Evolutionary conservation across 2,329 filamentous ascomycete species (phyloP).

Genomic region (Aspergillus alliaceus): DNA sequence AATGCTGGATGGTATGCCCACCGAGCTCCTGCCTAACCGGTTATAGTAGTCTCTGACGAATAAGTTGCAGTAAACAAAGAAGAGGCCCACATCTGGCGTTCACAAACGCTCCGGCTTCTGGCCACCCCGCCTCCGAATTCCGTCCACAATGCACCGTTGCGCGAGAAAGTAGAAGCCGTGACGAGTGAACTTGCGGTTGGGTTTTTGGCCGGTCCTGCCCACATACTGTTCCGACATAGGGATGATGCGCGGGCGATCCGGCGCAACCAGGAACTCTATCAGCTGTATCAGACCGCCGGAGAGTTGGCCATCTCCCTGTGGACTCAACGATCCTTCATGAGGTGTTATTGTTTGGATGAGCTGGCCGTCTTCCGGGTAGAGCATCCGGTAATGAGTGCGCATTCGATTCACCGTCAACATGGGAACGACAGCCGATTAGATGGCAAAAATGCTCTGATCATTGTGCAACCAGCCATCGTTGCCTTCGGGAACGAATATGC

Average conservation of each 20-base stretch:
- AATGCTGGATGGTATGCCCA: constrained; percentile 7
- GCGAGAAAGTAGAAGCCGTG: background rate
- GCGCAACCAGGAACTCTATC: background rate
- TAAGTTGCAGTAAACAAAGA: constrained; percentile 13
- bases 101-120: constrained; percentile 19
- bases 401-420: constrained; percentile 20
- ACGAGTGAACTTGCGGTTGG: background rate
- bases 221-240: background rate
- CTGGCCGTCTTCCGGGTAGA: background rate
- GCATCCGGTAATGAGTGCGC: constrained; percentile 13
- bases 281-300: constrained; percentile 11
- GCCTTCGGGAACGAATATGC: constrained; percentile 23
- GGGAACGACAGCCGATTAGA: constrained; percentile 19
- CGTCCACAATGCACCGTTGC: background rate
- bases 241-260: background rate
- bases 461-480: constrained; percentile 21
- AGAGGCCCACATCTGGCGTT: constrained; percentile 22
- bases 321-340: constrained; percentile 19
- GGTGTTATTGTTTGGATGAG: background rate
- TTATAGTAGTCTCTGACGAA: background rate
- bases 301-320: constrained; percentile 18
- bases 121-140: constrained; percentile 4
- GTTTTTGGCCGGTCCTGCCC: constrained; percentile 1
- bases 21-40: background rate
- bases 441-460: constrained; percentile 11